Base-by-base conservation (phyloP, 1,284 basidiomycete species). In the Schizophyllum commune region DNA sequence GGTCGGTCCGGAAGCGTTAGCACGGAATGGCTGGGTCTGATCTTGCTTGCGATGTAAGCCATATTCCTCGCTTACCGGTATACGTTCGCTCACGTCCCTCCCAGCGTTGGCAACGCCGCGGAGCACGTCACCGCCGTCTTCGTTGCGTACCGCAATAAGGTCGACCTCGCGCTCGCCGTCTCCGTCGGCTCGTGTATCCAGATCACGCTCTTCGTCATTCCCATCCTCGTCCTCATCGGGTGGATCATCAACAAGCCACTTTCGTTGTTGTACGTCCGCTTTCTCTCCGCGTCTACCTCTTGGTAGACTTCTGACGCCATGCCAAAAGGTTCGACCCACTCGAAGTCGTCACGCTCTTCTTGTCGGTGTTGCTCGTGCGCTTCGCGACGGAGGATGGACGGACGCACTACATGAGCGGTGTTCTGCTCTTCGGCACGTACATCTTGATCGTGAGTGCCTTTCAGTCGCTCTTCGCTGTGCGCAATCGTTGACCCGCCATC, bases 351-450 rank as follows among this genome's bases (percentile, higher is more conserved):
- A 59, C 58, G 11, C 27, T 59, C 21, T 59, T 59, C 58, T 51
- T 59, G 1, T 79, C 82, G 19, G 79, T 87, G 33, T 66, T 86
- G 27, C 71, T 86, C 56, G 84, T 86, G 70, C 85, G 84, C 65
- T 83, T 83, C 63, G 81, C 81, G 32, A 81, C 85, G 32, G 78
- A 81, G 63, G 84, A 86, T 69, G 85, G 84, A 17, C 79, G 81
- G 64, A 80, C 80, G 13, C 84, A 86, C 66, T 86, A 81, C 75
- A 78, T 85, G 73, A 84, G 82, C 68, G 83, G 83, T 1, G 74
- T 80, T 47, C 76, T 79, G 11, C 74, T 86, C 58, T 79, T 84
- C 63, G 76, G 79, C 74, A 68, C 71, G 68, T 79, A 13, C 20
- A 55, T 21, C 19, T 6, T 32, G 20, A 21, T 32, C 19, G 19